Evolutionary conservation across 345 rosid genomes (phyloP).

Genomic region (Tarenaya hassleriana): DNA sequence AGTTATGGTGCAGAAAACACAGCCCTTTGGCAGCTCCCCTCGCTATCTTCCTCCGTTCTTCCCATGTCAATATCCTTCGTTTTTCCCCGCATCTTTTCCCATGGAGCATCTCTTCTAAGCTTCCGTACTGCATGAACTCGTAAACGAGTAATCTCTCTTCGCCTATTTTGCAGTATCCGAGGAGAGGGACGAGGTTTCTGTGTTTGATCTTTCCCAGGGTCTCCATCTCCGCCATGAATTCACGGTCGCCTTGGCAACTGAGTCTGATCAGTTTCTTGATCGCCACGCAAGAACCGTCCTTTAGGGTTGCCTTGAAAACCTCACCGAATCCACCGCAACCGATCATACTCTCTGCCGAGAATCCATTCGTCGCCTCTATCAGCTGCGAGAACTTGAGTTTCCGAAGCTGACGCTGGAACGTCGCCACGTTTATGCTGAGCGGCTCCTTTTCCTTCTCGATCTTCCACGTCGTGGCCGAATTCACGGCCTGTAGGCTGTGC

Average conservation of each 20-base stretch:
- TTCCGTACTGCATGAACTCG: conserved; percentile 87
- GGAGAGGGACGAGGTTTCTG: conserved; percentile 77
- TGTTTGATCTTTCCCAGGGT: conserved; percentile 94
- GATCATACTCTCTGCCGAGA: conserved; percentile 79
- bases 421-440: conserved; percentile 83
- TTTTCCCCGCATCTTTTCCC: conserved; percentile 55
- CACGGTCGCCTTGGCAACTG: conserved; percentile 93
- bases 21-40: conserved; percentile 93
- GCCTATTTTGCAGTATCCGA: conserved; percentile 86
- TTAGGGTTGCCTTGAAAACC: conserved; percentile 86
- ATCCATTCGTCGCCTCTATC: conserved; percentile 86
- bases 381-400: conserved; percentile 92
- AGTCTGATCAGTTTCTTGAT: conserved; percentile 86
- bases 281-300: conserved; percentile 89
- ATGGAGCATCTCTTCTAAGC: conserved; percentile 89
- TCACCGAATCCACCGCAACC: conserved; percentile 93
- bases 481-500: conserved; percentile 66
- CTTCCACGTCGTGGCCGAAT: conserved; percentile 94
- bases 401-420: conserved; percentile 76
- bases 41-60: conserved; percentile 78
- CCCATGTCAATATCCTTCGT: conserved; percentile 59
- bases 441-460: conserved; percentile 97
- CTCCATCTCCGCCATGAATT: conserved; percentile 99
- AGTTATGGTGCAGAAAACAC: conserved; percentile 90
- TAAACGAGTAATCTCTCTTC: conserved; percentile 93